Base-by-base conservation (phyloP, 208 protist genomes). In the Crithidia fasciculata region DNA sequence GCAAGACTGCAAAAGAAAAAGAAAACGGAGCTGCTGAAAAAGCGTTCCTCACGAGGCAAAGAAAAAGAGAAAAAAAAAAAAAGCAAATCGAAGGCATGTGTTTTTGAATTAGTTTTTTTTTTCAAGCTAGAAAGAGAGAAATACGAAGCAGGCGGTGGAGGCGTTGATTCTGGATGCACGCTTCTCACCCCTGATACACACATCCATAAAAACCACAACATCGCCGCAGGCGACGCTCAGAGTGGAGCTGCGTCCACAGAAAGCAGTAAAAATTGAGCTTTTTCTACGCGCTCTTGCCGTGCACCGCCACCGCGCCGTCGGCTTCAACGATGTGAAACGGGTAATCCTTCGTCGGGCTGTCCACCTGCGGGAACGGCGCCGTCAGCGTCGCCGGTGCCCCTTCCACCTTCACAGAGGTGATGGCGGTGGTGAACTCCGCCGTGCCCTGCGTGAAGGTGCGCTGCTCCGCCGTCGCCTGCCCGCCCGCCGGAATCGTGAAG, bases 321-420 rank as follows among this genome's bases (percentile, higher is more conserved):
- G 50, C 44, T 19, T 77, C 63, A 9, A 69, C 60, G 67, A 90
- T 82, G 58, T 75, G 71, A 8, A 90, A 45, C 8, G 43, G 40
- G 71, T 88, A 90, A 60, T 90, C 69, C 65, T 86, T 86, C 2
- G 76, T 77, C 2, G 86, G 86, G 63, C 76, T 77, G 37, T 44
- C 54, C 13, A 90, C 86, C 16, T 74, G 74, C 7, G 72, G 66
- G 40, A 90, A 88, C 8, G 86, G 86, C 0, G 78, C 74, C 18
- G 59, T 65, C 49, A 86, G 80, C 44, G 16, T 64, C 8, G 44
- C 64, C 15, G 58, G 18, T 2, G 28, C 58, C 16, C 82, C 84
- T 2, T 85, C 73, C 50, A 90, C 78, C 8, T 70, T 65, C 53
- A 92, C 69, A 15, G 61, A 43, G 13, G 60, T 57, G 53, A 92